These are phyloP conservation scores for Scenedesmus sp. DNA, from an alignment of 163 green algal genomes.

Conservation along the genomic window DNA sequence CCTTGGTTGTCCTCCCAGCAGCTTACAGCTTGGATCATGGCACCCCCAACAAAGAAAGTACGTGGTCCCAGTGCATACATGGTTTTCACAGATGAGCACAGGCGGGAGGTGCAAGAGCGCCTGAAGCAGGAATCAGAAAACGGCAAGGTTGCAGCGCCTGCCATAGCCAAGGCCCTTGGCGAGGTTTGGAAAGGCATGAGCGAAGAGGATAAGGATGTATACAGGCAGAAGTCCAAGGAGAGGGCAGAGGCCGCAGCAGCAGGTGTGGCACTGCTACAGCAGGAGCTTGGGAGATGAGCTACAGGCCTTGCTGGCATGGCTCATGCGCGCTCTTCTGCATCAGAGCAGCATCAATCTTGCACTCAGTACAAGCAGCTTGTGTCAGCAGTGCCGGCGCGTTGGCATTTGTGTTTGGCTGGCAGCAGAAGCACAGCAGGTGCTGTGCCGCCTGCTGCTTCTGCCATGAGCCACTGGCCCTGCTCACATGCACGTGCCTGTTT, in stretches of 20 bases:
- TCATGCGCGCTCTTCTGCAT: neutral
- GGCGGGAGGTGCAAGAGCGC: neutral
- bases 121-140: slow-evolving; percentile 24
- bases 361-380: neutral
- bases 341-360: neutral
- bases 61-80: slow-evolving; percentile 45
- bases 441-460: neutral
- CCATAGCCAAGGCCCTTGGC: slow-evolving; percentile 52
- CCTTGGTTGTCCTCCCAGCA: neutral
- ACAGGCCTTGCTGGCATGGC: neutral
- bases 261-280: neutral
- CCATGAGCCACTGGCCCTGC: neutral
- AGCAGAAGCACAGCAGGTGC: neutral
- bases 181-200: slow-evolving; percentile 45
- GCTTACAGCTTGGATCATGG: neutral
- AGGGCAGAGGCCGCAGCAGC: slow-evolving; percentile 23
- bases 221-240: slow-evolving; percentile 10
- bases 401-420: too few species aligned
- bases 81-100: slow-evolving; percentile 27
- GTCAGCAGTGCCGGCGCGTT: too few species aligned
- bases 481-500: neutral
- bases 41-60: slow-evolving; percentile 16
- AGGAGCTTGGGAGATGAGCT: neutral
- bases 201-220: slow-evolving; percentile 38
- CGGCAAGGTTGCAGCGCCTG: slow-evolving; percentile 50